phyloP scores from a whole-genome alignment of 192 early-diverging fungal genomes.

The Geranomyces michiganensis region DNA sequence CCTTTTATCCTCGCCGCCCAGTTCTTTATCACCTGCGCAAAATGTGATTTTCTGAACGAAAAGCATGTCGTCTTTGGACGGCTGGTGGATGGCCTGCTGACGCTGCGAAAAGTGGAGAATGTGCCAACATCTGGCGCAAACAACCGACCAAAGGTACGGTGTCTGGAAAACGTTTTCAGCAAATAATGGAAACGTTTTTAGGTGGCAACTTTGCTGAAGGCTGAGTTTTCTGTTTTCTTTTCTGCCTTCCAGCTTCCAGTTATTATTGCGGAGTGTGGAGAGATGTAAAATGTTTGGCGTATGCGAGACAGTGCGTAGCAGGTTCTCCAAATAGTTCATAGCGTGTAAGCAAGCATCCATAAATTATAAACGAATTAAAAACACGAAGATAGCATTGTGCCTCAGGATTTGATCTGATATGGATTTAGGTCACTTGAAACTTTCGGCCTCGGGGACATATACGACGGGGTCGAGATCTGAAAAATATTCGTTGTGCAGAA shows the following conservation, averaged over 20 bases:
- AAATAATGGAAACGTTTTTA: no score
- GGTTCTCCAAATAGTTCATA: no score
- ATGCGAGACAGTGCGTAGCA: no score
- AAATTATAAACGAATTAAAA: no score
- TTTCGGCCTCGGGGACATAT: slow-evolving; percentile 1
- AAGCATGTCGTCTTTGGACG: slow-evolving; percentile 90
- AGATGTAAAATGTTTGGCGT: slow-evolving; percentile 51
- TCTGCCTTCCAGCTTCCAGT: slow-evolving; percentile 74
- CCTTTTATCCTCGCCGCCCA: slow-evolving; percentile 28
- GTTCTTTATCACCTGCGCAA: slow-evolving; percentile 91
- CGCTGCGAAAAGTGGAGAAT: slow-evolving; percentile 91
- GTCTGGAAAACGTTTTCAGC: no score
- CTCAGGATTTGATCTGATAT: no score
- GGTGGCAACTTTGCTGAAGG: no score
- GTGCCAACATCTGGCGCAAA: slow-evolving; percentile 80
- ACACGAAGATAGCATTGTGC: no score
- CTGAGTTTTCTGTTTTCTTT: no score
- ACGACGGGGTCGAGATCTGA: background rate
- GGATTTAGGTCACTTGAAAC: background rate
- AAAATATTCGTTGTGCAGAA: no score
- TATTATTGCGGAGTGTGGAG: slow-evolving; percentile 77
- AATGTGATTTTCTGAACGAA: slow-evolving; percentile 83
- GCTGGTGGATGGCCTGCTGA: slow-evolving; percentile 83
- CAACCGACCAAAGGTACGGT: slow-evolving; percentile 77
- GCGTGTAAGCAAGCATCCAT: no score